Conservation (phyloP, 176 grass and related monocot species). For the Bromus sterilis region DNA sequence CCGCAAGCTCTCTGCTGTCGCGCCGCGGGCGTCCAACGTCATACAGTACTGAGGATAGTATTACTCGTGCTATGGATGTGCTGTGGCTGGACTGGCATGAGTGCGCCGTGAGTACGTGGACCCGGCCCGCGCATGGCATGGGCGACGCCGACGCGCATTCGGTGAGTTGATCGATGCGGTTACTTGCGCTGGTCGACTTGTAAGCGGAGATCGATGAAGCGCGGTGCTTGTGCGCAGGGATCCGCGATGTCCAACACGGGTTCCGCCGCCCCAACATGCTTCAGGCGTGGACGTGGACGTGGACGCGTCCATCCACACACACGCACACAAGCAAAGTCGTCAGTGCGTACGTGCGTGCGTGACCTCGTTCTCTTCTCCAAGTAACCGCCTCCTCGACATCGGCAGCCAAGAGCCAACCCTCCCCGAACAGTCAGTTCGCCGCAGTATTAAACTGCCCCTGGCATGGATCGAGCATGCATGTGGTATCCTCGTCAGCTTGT, state of each 20-base stretch:
- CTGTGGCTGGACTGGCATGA: neutral
- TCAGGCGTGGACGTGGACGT: neutral
- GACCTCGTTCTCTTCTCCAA: neutral
- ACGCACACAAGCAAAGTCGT: slow-evolving; percentile 16
- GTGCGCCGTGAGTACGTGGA: neutral
- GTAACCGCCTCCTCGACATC: neutral
- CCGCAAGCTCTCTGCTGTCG: neutral
- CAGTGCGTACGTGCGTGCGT: neutral
- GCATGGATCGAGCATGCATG: neutral
- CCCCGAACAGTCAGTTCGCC: neutral
- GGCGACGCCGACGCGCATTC: neutral
- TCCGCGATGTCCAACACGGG: slow-evolving; percentile 40
- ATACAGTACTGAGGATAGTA: neutral
- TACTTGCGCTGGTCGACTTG: neutral
- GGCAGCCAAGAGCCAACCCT: neutral
- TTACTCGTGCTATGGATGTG: neutral
- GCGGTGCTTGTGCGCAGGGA: neutral
- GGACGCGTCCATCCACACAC: neutral
- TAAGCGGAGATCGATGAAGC: neutral
- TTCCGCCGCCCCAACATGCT: slow-evolving; percentile 28
- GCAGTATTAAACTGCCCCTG: neutral
- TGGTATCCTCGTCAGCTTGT: neutral
- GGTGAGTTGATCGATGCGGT: neutral
- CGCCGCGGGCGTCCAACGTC: neutral
- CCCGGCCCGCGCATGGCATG: neutral